Evolutionary conservation across 352 stramenopile species (phyloP), one percentile per base, ranked within the genome.

Genomic region (Pythium brachiatum): DNA sequence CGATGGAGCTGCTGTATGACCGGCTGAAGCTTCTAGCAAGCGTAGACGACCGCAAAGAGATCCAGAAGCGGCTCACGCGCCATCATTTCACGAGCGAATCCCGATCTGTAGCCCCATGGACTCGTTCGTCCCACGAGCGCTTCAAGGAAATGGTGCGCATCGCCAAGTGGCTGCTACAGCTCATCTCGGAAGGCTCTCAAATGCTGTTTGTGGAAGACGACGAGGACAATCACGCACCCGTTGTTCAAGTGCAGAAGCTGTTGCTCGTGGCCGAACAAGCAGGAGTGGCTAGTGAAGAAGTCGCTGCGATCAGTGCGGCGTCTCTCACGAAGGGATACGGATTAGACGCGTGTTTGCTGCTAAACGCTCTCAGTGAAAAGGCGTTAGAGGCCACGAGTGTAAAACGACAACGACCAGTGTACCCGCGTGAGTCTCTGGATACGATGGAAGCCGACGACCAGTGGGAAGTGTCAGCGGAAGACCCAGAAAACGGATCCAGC

Each of bases 1-100:
- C 68, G 7, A 92, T 90, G 79, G 85, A 94, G 47, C 25, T 87
- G 11, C 54, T 92, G 48, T 89, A 87, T 36, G 85, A 92, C n/a
- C 78, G 70, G 2, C 64, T 94, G 13, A 79, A 69, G 51, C 67
- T 94, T 1, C 72, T 92, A 21, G 57, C 52, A 3, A 79, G 77
- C 44, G 70, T 87, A 21, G 57, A 72, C 27, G 36, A 54, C n/a
- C 32, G 26, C 13, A 23, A 36, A 3, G 55, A 60, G 18, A 68
- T 92, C 1, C 67, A 67, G 3, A 81, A 74, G 25, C 47, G 62
- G 25, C 69, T 93, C 38, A 76, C 62, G 23, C 66, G 58, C 26
- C 78, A 76, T 12, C 72, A 91, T 55, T 91, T 91, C 53, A 60
- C 56, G 0, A 73, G n/a, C 1, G 68, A 75, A 31, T 69, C 55